Conservation (phyloP, 805 yeast species). For the Nakazawaea holstii region DNA sequence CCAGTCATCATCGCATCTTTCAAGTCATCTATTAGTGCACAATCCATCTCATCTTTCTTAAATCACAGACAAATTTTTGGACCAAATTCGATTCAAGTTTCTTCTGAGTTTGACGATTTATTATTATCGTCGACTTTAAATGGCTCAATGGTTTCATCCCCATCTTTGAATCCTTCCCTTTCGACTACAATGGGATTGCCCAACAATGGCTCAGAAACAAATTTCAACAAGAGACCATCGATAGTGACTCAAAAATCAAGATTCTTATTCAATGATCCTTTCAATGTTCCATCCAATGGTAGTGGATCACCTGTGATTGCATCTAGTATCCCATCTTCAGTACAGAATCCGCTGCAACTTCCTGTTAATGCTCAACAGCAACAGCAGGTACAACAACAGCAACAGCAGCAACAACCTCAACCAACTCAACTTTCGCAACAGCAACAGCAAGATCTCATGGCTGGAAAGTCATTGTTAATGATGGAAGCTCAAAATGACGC, state of each 20-base stretch:
- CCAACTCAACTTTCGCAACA: slow-evolving; percentile 11
- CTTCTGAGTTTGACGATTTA: slow-evolving; percentile 37
- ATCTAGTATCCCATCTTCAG: slow-evolving; percentile 9
- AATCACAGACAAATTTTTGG: slow-evolving; percentile 44
- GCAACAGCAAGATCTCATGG: slow-evolving; percentile 20
- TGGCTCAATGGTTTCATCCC: slow-evolving; percentile 13
- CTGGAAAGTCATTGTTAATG: slow-evolving; percentile 38
- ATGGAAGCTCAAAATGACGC: slow-evolving; percentile 43
- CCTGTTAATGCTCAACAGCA: not conserved
- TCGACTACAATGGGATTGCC: not conserved
- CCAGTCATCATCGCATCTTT: slow-evolving; percentile 41
- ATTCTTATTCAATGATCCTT: slow-evolving; percentile 66
- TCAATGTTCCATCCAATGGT: slow-evolving; percentile 19
- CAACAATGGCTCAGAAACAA: slow-evolving; percentile 1
- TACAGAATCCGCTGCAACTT: slow-evolving; percentile 9
- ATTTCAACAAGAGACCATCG: slow-evolving; percentile 41
- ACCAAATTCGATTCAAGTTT: slow-evolving; percentile 34
- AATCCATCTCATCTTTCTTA: slow-evolving; percentile 34
- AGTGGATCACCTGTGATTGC: slow-evolving; percentile 13
- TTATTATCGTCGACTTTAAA: not conserved
- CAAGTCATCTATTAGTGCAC: slow-evolving; percentile 37
- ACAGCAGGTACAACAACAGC: slow-evolving; percentile 2
- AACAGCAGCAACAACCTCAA: slow-evolving; percentile 3
- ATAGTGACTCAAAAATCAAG: slow-evolving; percentile 59
- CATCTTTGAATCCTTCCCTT: slow-evolving; percentile 8